These are phyloP conservation scores for Apiospora pterosperma DNA, from an alignment of 2,329 filamentous ascomycete genomes.

Conservation along the genomic window DNA sequence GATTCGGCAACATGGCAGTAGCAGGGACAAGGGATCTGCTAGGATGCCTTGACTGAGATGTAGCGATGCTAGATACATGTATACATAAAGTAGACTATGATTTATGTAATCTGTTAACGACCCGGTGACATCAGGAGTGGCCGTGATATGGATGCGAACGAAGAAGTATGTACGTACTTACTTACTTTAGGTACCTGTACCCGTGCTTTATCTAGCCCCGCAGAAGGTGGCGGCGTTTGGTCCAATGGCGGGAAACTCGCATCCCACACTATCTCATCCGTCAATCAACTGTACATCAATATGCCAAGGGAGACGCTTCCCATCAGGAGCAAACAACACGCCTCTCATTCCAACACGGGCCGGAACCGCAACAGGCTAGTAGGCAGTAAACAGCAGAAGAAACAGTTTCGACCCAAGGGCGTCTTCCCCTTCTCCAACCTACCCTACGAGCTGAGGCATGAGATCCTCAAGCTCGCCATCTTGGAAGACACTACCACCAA, in stretches of 20 bases:
- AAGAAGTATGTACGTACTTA: too few relatives aligned
- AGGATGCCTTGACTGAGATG: not conserved
- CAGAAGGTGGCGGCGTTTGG: not conserved
- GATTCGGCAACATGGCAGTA: not conserved
- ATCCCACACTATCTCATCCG: not conserved
- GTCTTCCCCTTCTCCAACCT: slow-evolving; percentile 25
- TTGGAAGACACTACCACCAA: slow-evolving; percentile 4
- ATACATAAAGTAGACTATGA: too few relatives aligned
- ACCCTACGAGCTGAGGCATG: slow-evolving; percentile 21
- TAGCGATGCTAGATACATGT: not conserved
- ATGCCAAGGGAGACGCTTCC: not conserved
- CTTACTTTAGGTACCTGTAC: not conserved
- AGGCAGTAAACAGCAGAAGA: not conserved
- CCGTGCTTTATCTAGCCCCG: not conserved
- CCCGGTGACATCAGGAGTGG: too few relatives aligned
- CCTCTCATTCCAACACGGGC: slow-evolving; percentile 1
- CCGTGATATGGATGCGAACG: too few relatives aligned
- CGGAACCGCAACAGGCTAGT: not conserved
- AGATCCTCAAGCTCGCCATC: slow-evolving; percentile 18
- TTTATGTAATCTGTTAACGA: not conserved
- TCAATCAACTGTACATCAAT: not conserved
- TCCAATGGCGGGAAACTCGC: not conserved
- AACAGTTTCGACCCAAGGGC: slow-evolving; percentile 10
- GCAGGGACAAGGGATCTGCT: not conserved
- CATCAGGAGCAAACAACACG: slow-evolving; percentile 2